A percentile compares a stretch with the other conserved stretches of the same genome.
These are phyloP conservation scores for Uronychia binucleata DNA, from an alignment of 73 alveolate genomes.

Conservation along the genomic window DNA sequence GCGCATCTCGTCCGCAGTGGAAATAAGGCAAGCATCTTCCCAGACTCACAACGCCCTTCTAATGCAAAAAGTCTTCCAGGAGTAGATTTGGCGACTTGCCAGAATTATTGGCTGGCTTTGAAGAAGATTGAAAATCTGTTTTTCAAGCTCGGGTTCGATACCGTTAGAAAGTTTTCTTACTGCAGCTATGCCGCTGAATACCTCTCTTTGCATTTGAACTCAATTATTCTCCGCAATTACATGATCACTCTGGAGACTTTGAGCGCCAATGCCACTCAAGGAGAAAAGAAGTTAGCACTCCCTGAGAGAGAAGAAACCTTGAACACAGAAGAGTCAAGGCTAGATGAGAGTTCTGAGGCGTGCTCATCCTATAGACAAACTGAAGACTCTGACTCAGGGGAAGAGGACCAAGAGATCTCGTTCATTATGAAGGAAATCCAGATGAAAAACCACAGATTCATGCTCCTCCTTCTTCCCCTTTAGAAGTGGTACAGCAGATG, in stretches of 20 bases:
- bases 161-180: neutral
- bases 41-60: too few species aligned
- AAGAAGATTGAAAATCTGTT: neutral
- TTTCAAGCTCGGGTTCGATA: neutral
- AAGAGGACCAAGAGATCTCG: neutral
- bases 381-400: neutral
- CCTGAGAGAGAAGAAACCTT: neutral
- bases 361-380: neutral
- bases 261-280: neutral
- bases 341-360: neutral
- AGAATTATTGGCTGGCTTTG: neutral
- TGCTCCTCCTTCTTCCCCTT: neutral
- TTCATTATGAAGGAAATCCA: neutral
- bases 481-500: neutral
- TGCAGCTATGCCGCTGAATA: neutral
- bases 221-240: neutral
- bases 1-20: neutral
- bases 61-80: too few species aligned
- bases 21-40: too few species aligned
- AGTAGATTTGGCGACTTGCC: neutral
- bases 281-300: too few species aligned
- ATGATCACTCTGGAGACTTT: neutral
- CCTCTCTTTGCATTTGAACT: neutral
- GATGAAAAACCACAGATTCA: neutral
- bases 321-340: neutral